Conservation (phyloP, 768 basidiomycete genomes). For the Atractiella rhizophila region DNA sequence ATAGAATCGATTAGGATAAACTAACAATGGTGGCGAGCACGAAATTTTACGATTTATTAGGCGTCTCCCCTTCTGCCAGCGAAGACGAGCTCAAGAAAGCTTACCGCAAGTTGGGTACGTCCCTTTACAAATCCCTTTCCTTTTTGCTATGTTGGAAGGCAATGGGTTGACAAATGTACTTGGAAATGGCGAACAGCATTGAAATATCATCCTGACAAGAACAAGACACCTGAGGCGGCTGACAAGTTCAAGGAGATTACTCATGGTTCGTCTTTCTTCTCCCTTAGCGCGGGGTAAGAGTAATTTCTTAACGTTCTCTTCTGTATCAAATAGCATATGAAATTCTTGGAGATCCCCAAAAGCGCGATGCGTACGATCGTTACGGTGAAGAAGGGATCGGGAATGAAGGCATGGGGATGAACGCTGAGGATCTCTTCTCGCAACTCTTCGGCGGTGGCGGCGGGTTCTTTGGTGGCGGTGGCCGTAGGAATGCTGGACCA, state of each 20-base stretch:
- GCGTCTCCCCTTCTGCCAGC: conserved; percentile 49
- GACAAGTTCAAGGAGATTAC: conserved; percentile 95
- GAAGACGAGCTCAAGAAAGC: conserved; percentile 81
- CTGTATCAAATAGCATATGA: conserved; percentile 15
- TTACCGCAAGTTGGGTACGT: background rate
- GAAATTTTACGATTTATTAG: conserved; percentile 47
- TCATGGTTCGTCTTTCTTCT: conserved; percentile 40
- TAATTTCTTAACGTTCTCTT: background rate
- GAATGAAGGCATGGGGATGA: conserved; percentile 73
- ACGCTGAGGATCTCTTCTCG: conserved; percentile 94
- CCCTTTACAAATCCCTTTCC: conserved; percentile 22
- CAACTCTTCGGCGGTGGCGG: conserved; percentile 59
- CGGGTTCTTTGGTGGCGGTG: conserved; percentile 30
- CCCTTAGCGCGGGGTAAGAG: background rate
- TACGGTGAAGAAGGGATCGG: conserved; percentile 80
- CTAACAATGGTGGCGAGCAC: conserved; percentile 21
- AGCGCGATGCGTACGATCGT: conserved; percentile 38
- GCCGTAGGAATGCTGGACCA: conserved; percentile 35
- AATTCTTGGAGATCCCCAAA: conserved; percentile 3
- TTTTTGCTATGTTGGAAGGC: too few relatives aligned
- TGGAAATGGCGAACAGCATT: too few relatives aligned
- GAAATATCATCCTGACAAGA: too few relatives aligned
- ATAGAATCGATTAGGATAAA: too few relatives aligned
- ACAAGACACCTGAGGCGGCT: conserved; percentile 88
- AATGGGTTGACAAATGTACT: too few relatives aligned